Base-by-base conservation (phyloP, 73 alveolate species). In the Blepharisma japonicum region DNA sequence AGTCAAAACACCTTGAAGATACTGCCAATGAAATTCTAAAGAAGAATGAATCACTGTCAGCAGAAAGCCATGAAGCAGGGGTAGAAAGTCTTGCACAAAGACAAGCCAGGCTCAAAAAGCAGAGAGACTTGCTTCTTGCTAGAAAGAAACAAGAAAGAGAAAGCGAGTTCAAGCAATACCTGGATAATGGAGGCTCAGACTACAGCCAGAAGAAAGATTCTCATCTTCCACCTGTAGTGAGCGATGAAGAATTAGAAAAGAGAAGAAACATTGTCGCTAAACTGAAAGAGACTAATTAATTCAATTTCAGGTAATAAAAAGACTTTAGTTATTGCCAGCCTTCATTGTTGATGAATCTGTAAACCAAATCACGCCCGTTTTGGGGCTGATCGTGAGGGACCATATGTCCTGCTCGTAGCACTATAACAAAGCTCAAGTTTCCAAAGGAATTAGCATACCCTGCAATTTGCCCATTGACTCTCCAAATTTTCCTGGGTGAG, bases 381-480 rank as follows among this genome's bases (percentile, higher is more conserved):
- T 45, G 71, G 38, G 95, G 92, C 56, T 90, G 83, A 87, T 92
- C 96, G 83, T 83, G 88, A 11, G 98, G 98, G 39, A 89, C 95
- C 96, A 92, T 92, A 80, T 92, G 98, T 21, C 98, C 98, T 8
- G 96, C 95, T 8, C 74, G 79, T 20, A 76, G 46, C 46, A 86
- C 85, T 55, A 82, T 53, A 38, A 83, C 84, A 39, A 14, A 70
- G 14, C 55, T 70, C n/a, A 70, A 5, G 46, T 70, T 70, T 14
- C 46, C 77, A 45, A 14, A 11, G 14, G 56, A 39, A 7, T 70
- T 18, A 3, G 27, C 23, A 70, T 70, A 70, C 39, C 80, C 80
- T n/a, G 68, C 66, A 47, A 70, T 45, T 70, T 39, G 38, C 2
- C 27, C 80, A 14, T 47, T 25, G 27, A 70, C 66, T 18, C 14